Conservation (phyloP, 2,329 filamentous ascomycete species). For the Trichoderma oligosporum region DNA sequence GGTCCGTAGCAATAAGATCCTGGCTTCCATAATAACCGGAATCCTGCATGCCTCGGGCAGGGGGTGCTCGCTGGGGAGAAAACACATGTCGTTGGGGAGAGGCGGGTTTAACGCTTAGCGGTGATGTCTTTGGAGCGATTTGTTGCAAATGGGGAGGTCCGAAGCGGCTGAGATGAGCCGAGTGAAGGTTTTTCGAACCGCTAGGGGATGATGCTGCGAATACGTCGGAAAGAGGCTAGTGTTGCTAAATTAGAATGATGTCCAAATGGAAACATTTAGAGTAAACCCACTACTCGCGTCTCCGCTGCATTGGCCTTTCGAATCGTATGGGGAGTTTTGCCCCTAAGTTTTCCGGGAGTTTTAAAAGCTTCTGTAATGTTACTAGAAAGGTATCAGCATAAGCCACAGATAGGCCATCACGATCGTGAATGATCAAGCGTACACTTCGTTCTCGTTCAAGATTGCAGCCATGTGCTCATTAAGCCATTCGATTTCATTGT, state of each 20-base stretch:
- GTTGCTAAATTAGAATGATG: conserved; percentile 28
- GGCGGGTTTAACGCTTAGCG: conserved; percentile 34
- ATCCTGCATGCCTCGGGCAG: conserved; percentile 42
- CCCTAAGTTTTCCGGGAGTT: conserved; percentile 77
- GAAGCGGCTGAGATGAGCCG: conserved; percentile 44
- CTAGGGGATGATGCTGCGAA: conserved; percentile 55
- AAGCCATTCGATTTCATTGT: conserved; percentile 95
- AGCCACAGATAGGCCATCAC: neutral
- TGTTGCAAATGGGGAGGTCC: conserved; percentile 58
- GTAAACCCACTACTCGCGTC: conserved; percentile 57
- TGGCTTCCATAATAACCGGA: conserved; percentile 72
- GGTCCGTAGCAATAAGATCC: conserved; percentile 32
- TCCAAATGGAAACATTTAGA: neutral
- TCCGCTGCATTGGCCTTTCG: conserved; percentile 58
- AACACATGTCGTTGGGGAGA: conserved; percentile 33
- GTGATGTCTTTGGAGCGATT: conserved; percentile 42
- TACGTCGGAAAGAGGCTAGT: conserved; percentile 57
- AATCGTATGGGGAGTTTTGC: conserved; percentile 71
- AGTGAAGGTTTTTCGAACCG: conserved; percentile 49
- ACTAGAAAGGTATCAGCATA: conserved; percentile 44
- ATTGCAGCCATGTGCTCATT: conserved; percentile 98
- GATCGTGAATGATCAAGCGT: conserved; percentile 27
- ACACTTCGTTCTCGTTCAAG: conserved; percentile 84
- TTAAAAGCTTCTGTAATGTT: conserved; percentile 96
- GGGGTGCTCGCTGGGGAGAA: conserved; percentile 29